These are phyloP conservation scores for Suillus subalutaceus DNA, from an alignment of 768 basidiomycete genomes.

Conservation along the genomic window DNA sequence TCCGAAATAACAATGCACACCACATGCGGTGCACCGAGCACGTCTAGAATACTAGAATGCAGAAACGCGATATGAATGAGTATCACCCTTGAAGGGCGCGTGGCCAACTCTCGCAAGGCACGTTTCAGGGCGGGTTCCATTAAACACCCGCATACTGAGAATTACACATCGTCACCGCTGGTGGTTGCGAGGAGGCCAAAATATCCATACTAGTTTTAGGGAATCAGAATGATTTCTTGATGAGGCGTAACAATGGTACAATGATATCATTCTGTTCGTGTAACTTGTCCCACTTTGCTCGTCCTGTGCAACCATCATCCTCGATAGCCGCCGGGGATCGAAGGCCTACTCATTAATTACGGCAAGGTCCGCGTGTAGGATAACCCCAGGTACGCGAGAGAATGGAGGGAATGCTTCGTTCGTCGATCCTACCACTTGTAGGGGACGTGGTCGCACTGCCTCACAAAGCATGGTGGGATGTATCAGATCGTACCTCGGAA, in stretches of 20 bases:
- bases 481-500: neutral
- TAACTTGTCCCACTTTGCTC: neutral
- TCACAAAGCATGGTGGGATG: neutral
- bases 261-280: neutral
- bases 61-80: neutral
- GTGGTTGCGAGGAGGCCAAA: neutral
- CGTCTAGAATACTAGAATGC: constrained; percentile 1
- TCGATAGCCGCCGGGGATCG: constrained; percentile 2
- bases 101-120: neutral
- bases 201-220: neutral
- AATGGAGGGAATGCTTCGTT: neutral
- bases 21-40: neutral
- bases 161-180: neutral
- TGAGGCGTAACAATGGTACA: neutral
- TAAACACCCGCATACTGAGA: neutral
- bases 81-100: neutral
- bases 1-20: neutral
- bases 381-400: neutral
- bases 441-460: neutral
- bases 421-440: constrained; percentile 1
- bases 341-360: neutral
- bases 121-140: constrained; percentile 1
- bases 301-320: constrained; percentile 11
- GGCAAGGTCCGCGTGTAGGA: constrained; percentile 2
- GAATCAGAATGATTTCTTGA: constrained; percentile 2